Percentiles rank a stretch among this genome's conserved stretches.
Conservation (phyloP, 1,139 yeast genomes). For the Candida gigantensis region DNA sequence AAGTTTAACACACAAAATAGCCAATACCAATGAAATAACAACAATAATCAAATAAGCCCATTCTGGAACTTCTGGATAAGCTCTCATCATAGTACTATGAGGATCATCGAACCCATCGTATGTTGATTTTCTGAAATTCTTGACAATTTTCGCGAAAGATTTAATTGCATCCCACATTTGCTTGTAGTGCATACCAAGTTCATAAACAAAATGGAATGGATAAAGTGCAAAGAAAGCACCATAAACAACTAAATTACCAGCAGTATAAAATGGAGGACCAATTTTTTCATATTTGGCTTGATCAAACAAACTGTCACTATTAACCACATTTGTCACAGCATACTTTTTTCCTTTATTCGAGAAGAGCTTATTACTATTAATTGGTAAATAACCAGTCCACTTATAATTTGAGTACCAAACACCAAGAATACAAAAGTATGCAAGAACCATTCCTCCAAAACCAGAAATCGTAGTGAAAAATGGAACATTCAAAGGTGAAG, state of each 20-base stretch:
- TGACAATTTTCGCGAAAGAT: slow-evolving; percentile 11
- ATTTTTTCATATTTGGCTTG: slow-evolving; percentile 40
- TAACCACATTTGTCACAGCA: slow-evolving; percentile 42
- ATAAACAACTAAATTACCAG: slow-evolving; percentile 47
- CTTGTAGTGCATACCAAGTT: slow-evolving; percentile 30
- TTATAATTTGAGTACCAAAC: slow-evolving; percentile 52
- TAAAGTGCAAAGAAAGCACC: slow-evolving; percentile 61
- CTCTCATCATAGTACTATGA: too few relatives aligned
- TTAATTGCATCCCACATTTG: slow-evolving; percentile 17
- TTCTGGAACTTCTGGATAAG: too few relatives aligned
- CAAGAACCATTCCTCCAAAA: slow-evolving; percentile 45
- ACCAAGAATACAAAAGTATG: slow-evolving; percentile 43
- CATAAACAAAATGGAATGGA: slow-evolving; percentile 56
- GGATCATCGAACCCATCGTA: too few relatives aligned
- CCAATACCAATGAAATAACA: too few relatives aligned
- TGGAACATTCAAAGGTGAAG: slow-evolving; percentile 35
- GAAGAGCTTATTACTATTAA: slow-evolving; percentile 46
- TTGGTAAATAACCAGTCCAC: slow-evolving; percentile 56
- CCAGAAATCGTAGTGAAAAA: slow-evolving; percentile 47
- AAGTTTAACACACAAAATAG: too few relatives aligned
- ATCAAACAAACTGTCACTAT: slow-evolving; percentile 39
- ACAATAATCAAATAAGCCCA: too few relatives aligned
- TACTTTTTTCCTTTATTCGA: slow-evolving; percentile 50
- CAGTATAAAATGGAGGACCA: too few relatives aligned
- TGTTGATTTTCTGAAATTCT: too few relatives aligned